Percentiles rank a stretch among this genome's conserved stretches.
Conservation (phyloP, 768 basidiomycete genomes). For the Pleurotus ostreatus region DNA sequence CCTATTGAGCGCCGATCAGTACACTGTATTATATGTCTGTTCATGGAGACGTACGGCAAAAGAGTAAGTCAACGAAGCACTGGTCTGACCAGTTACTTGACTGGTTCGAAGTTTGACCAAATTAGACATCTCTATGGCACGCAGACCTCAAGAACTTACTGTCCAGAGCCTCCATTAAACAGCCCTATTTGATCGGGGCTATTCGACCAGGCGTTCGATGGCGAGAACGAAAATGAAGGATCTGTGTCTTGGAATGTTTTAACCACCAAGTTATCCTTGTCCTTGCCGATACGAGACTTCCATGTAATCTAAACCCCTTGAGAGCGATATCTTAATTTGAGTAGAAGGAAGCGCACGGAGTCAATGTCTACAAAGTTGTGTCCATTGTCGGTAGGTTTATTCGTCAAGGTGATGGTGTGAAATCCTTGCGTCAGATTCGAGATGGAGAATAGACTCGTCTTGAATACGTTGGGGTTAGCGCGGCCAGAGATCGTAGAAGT, state of each 20-base stretch:
- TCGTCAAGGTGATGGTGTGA: constrained; percentile 24
- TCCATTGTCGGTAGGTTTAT: background rate
- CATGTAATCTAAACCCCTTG: constrained; percentile 6
- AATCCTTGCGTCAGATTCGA: constrained; percentile 20
- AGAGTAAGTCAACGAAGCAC: constrained; percentile 29
- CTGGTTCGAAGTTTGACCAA: constrained; percentile 16
- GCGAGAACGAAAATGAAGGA: constrained; percentile 31
- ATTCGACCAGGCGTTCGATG: constrained; percentile 28
- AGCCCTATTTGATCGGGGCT: constrained; percentile 26
- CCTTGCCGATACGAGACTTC: constrained; percentile 7
- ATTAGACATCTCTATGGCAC: background rate
- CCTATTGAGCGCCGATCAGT: constrained; percentile 9
- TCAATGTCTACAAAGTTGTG: constrained; percentile 9
- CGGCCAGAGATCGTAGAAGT: constrained; percentile 17
- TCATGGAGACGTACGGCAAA: constrained; percentile 30
- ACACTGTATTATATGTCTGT: background rate
- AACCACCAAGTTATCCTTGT: background rate
- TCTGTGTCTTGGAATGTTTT: constrained; percentile 32
- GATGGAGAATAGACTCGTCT: constrained; percentile 24
- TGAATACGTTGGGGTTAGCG: constrained; percentile 17
- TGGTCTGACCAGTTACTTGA: constrained; percentile 22
- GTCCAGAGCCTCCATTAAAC: constrained; percentile 40
- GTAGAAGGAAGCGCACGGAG: background rate
- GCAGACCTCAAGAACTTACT: constrained; percentile 23
- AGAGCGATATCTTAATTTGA: background rate